A percentile compares a stretch with the other conserved stretches of the same genome.
Conservation (phyloP, 2,329 filamentous ascomycete genomes). For the Colletotrichum truncatum region DNA sequence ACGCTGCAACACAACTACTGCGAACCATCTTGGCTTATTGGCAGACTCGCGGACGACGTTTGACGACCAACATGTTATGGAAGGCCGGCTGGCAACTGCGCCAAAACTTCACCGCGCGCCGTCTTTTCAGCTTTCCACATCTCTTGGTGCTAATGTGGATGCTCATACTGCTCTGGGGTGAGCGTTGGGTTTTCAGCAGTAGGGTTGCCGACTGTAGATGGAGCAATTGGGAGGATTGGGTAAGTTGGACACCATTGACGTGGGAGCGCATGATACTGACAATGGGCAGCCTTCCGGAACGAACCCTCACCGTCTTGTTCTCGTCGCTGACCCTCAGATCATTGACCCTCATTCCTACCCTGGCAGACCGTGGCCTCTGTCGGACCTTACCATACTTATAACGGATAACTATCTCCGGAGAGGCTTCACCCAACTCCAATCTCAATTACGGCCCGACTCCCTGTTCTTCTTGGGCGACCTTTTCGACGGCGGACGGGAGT, state of each 20-base stretch:
- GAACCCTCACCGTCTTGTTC: conserved; percentile 82
- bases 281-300: conserved; percentile 74
- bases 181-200: conserved; percentile 79
- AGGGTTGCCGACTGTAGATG: conserved; percentile 80
- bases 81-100: conserved; percentile 39
- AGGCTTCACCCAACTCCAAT: conserved; percentile 82
- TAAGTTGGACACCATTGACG: conserved; percentile 51
- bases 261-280: neutral
- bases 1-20: conserved; percentile 5
- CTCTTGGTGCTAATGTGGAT: conserved; percentile 79
- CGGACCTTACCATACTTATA: conserved; percentile 63
- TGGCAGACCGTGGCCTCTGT: conserved; percentile 72
- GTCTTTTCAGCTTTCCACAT: conserved; percentile 72
- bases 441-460: conserved; percentile 81
- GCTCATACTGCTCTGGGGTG: conserved; percentile 82
- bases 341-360: conserved; percentile 97
- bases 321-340: conserved; percentile 90
- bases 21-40: conserved; percentile 20
- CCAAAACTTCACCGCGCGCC: conserved; percentile 58
- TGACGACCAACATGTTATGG: conserved; percentile 18
- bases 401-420: conserved; percentile 92
- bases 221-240: conserved; percentile 93
- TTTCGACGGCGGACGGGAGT: conserved; percentile 95
- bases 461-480: conserved; percentile 93
- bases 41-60: conserved; percentile 23